Conservation (phyloP, 2,329 filamentous ascomycete species). For the Pyricularia grisea region DNA sequence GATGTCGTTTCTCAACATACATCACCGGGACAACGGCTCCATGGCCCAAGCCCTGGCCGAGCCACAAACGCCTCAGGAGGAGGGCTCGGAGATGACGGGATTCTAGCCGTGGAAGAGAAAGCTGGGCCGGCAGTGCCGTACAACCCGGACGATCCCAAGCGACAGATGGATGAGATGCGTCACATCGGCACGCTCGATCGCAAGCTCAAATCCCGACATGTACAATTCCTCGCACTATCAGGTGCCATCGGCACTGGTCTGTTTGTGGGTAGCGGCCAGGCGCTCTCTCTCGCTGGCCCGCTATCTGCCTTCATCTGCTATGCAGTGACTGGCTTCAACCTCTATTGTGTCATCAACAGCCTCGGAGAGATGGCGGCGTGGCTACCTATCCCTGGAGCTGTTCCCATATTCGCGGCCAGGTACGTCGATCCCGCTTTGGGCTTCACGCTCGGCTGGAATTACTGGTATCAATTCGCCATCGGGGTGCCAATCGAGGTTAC, state of each 20-base stretch:
- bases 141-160: not conserved
- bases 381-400: slow-evolving; percentile 47
- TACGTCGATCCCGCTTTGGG: slow-evolving; percentile 36
- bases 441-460: slow-evolving; percentile 41
- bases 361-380: slow-evolving; percentile 53
- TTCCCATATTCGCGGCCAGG: slow-evolving; percentile 38
- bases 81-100: not conserved
- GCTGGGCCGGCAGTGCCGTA: not conserved
- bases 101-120: not conserved
- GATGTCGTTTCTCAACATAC: not conserved
- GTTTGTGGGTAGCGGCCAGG: slow-evolving; percentile 36
- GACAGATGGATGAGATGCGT: slow-evolving; percentile 3
- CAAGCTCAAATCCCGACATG: slow-evolving; percentile 30
- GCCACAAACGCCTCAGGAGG: not conserved
- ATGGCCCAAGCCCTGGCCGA: not conserved
- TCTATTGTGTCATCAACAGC: slow-evolving; percentile 29
- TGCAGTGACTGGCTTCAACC: slow-evolving; percentile 31
- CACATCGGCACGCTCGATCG: slow-evolving; percentile 9
- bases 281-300: slow-evolving; percentile 32
- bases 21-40: not conserved
- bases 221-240: slow-evolving; percentile 37
- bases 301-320: slow-evolving; percentile 29
- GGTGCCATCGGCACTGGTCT: slow-evolving; percentile 39
- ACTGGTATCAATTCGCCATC: slow-evolving; percentile 41
- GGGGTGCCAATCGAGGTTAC: slow-evolving; percentile 39